Conservation (phyloP, 83 land plant species). For the Thuja plicata region DNA sequence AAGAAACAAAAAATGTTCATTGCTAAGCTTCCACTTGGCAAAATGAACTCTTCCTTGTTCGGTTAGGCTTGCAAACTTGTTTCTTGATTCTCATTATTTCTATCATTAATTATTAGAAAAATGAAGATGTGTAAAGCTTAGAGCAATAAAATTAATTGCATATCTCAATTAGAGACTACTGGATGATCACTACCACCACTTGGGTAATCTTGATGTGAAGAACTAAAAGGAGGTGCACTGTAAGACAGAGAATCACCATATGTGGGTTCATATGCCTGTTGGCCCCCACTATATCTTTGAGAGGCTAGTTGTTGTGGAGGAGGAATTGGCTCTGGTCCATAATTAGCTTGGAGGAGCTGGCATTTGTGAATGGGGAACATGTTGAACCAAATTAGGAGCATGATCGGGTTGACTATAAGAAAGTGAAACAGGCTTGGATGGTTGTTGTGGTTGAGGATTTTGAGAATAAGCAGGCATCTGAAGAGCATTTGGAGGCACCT, state of each 20-base stretch:
- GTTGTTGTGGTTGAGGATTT: constrained; percentile 24
- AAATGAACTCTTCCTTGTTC: too few species aligned
- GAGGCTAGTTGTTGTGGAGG: constrained; percentile 29
- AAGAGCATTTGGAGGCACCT: constrained; percentile 21
- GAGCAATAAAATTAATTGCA: neutral
- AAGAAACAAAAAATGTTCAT: too few species aligned
- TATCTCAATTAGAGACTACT: neutral
- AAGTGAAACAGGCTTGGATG: constrained; percentile 21
- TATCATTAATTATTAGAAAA: neutral
- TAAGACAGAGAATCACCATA: constrained; percentile 38
- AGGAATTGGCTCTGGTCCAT: constrained; percentile 25
- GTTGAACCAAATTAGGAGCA: constrained; percentile 19
- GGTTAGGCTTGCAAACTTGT: neutral
- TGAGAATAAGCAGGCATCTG: constrained; percentile 21
- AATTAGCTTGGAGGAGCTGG: constrained; percentile 22
- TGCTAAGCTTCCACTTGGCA: too few species aligned
- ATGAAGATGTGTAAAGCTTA: neutral
- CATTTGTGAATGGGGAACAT: constrained; percentile 25
- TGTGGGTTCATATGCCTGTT: constrained; percentile 44
- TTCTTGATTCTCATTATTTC: neutral
- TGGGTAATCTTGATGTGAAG: constrained; percentile 21
- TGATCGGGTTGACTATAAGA: constrained; percentile 12
- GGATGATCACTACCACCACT: constrained; percentile 42
- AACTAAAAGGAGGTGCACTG: constrained; percentile 39
- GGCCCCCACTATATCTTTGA: constrained; percentile 33